Evolutionary conservation across 2,329 filamentous ascomycete species (phyloP).

Genomic region (Fusarium subtropicale): DNA sequence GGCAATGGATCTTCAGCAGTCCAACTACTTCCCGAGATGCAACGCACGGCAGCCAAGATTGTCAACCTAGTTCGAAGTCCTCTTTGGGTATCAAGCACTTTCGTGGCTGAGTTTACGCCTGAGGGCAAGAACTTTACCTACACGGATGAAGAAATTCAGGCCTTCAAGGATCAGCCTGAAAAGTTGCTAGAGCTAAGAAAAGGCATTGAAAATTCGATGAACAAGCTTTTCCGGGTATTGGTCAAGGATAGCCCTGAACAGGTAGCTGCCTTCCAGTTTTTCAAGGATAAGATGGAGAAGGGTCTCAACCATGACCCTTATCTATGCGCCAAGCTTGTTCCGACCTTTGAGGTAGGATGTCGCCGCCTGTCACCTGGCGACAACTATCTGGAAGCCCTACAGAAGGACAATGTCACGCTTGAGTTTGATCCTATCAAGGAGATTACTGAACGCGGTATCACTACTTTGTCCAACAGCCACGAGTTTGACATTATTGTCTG

Average conservation of each 20-base stretch:
- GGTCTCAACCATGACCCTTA: conserved; percentile 14
- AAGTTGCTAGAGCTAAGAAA: background rate
- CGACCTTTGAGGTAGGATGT: conserved; percentile 38
- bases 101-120: background rate
- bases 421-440: background rate
- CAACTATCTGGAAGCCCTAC: conserved; percentile 44
- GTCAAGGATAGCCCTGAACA: background rate
- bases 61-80: background rate
- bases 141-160: background rate
- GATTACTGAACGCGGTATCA: conserved; percentile 13
- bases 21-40: background rate
- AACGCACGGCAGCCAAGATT: background rate
- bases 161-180: background rate
- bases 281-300: conserved; percentile 9
- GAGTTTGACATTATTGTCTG: conserved; percentile 31
- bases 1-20: background rate
- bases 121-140: conserved; percentile 2
- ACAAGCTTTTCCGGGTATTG: background rate
- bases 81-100: background rate
- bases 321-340: conserved; percentile 32
- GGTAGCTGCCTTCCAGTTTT: fast-evolving
- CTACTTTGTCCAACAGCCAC: background rate
- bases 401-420: background rate
- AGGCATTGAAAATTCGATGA: background rate
- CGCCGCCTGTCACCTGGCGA: conserved; percentile 43